A percentile compares a stretch with the other conserved stretches of the same genome.
Evolutionary conservation across 768 basidiomycete genomes (phyloP).

Genomic region (Agaricus subrufescens): DNA sequence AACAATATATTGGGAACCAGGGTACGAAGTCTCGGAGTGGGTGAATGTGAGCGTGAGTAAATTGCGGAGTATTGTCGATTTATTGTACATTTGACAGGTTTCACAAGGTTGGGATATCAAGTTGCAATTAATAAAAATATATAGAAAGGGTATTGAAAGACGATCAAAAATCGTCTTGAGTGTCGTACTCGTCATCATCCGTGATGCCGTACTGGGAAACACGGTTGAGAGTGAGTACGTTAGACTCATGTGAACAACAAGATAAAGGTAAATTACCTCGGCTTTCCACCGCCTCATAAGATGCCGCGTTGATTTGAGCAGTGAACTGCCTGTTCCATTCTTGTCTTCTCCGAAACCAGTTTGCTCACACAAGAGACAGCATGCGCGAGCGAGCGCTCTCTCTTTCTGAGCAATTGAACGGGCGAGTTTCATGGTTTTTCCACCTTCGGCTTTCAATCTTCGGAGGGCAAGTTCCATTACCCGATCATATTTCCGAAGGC

Average conservation of each 20-base stretch:
- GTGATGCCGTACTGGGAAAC: constrained; percentile 19
- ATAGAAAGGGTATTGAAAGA: background rate
- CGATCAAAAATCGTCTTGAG: constrained; percentile 5
- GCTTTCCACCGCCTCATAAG: constrained; percentile 37
- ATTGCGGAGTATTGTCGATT: no score
- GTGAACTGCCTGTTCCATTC: constrained; percentile 33
- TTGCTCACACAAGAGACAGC: constrained; percentile 42
- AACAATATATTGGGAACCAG: no score
- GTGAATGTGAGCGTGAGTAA: no score
- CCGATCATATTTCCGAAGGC: constrained; percentile 29
- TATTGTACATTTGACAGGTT: no score
- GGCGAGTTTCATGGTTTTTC: constrained; percentile 26
- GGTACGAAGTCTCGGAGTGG: no score
- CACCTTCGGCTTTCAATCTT: constrained; percentile 36
- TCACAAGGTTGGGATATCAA: no score
- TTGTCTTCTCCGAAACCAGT: constrained; percentile 39
- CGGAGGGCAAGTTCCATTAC: constrained; percentile 31
- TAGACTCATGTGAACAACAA: background rate
- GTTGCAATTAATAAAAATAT: background rate
- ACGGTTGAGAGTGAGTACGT: constrained; percentile 1
- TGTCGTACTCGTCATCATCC: constrained; percentile 8
- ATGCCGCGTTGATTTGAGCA: constrained; percentile 32
- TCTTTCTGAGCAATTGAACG: constrained; percentile 31
- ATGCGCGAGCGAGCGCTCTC: constrained; percentile 31
- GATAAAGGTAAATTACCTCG: constrained; percentile 22